These are phyloP conservation scores for Debaryomyces sp. DNA, from an alignment of 1,139 yeast genomes.

Conservation along the genomic window DNA sequence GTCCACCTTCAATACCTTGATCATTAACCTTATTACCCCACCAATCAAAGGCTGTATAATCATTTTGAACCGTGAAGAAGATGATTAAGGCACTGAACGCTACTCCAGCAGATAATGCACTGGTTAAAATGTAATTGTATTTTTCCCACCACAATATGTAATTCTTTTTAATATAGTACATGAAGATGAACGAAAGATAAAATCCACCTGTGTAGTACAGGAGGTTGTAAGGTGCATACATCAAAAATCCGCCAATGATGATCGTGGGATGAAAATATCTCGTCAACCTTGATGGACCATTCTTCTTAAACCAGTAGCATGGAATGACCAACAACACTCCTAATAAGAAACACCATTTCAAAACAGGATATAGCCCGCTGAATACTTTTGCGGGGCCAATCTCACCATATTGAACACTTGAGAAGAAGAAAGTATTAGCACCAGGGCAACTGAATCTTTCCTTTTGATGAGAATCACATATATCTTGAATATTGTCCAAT, in stretches of 20 bases:
- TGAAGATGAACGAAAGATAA: slow-evolving; percentile 51
- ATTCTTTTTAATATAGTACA: slow-evolving; percentile 52
- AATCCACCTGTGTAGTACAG: slow-evolving; percentile 57
- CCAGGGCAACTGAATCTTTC: slow-evolving; percentile 37
- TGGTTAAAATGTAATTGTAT: slow-evolving; percentile 62
- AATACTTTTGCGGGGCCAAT: slow-evolving; percentile 40
- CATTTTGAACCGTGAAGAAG: slow-evolving; percentile 57
- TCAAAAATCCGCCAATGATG: slow-evolving; percentile 48
- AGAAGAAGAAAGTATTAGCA: slow-evolving; percentile 33
- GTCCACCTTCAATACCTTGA: slow-evolving; percentile 51
- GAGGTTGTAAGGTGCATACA: slow-evolving; percentile 58
- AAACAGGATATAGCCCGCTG: slow-evolving; percentile 33
- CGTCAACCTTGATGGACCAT: slow-evolving; percentile 32
- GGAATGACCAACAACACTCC: slow-evolving; percentile 33
- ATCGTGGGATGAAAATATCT: slow-evolving; percentile 50
- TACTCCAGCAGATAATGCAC: slow-evolving; percentile 61
- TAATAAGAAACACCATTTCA: slow-evolving; percentile 37
- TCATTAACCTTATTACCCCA: slow-evolving; percentile 58
- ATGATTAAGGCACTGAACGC: slow-evolving; percentile 59
- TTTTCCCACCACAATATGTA: slow-evolving; percentile 64
- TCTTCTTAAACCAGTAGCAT: slow-evolving; percentile 29
- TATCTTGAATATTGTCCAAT: slow-evolving; percentile 25
- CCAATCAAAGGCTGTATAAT: slow-evolving; percentile 48
- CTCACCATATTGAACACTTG: slow-evolving; percentile 39
- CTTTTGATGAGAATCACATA: slow-evolving; percentile 29